Base-by-base conservation (phyloP, 306 rosid species). In the Alnus glutinosa region DNA sequence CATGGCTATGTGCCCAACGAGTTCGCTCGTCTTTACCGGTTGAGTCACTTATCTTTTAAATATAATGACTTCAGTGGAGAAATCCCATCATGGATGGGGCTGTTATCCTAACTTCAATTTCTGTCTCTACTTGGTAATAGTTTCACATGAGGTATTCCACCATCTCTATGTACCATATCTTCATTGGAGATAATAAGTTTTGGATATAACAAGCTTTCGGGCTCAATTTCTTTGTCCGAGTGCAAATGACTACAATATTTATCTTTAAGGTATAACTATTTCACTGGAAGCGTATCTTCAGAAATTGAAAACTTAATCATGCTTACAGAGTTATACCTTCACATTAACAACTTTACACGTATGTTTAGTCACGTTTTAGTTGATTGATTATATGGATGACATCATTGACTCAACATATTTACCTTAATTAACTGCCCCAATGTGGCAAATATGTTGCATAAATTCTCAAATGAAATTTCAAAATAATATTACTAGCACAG, bases 301-400 rank as follows among this genome's bases (percentile, higher is more conserved):
- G 23, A 3, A 37, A 51, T 83, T 10, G 80, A 62, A 0, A 78
- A 83, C 80, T 49, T 70, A 23, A 83, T 77, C 7, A 11, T 14
- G 70, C 32, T 83, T 7, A 54, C 2, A 5, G 5, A 1, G 1
- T 54, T 54, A 18, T 4, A 16, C 42, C 42, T 37, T 37, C 4
- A 2, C 42, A 4, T 0, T 37, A 37, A 37, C 4, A 37, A 5
- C 42, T 3, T 37, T 37, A 5, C 4, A 37, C 4, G 42, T 37
- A 37, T 3, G 42, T 37, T 37, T 37, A 37, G 42, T 37, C 4
- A 37, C 2, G 42, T 0, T 37, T 37, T 2, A 37, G 42, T 37
- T 37, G 42, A 23, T 37, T 37, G 42, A 37, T 37, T 3, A 36
- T 5, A 37, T 37, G 3, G 42, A 37, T 37, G 42, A 37, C 0